These are phyloP conservation scores for Aegilops umbellulata DNA, from an alignment of 176 grass and related monocot species.

Conservation along the genomic window DNA sequence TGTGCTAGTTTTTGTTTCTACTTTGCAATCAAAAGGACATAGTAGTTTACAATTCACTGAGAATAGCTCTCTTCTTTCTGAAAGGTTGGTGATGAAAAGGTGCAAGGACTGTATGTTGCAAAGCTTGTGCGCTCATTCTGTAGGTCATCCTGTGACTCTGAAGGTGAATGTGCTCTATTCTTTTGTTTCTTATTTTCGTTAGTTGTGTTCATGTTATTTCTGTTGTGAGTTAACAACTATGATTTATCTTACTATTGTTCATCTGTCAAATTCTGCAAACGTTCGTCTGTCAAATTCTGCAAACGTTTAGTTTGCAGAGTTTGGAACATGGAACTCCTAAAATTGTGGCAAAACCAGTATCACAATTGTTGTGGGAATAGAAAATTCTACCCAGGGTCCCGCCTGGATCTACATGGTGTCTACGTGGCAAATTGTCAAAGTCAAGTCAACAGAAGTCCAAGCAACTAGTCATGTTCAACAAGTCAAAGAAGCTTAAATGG, in stretches of 20 bases:
- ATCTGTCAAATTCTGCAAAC: not conserved
- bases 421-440: too few species aligned
- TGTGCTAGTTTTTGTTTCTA: not conserved
- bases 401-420: too few species aligned
- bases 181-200: not conserved
- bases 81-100: constrained; percentile 91
- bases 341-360: not conserved
- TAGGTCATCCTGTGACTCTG: constrained; percentile 64
- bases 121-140: constrained; percentile 92
- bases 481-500: too few species aligned
- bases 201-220: not conserved
- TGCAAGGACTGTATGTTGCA: constrained; percentile 81
- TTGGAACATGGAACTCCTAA: not conserved
- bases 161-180: constrained; percentile 45
- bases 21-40: not conserved
- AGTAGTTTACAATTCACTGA: too few species aligned
- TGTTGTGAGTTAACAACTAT: not conserved
- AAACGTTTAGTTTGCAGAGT: not conserved
- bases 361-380: too few species aligned
- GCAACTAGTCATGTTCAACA: too few species aligned
- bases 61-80: constrained; percentile 14
- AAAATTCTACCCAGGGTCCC: too few species aligned
- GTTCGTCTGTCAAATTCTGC: not conserved
- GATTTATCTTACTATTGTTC: not conserved
- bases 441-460: too few species aligned